Evolutionary conservation across 2,329 filamentous ascomycete genomes (phyloP), one percentile per base, ranked within the genome.

Genomic region (Colletotrichum echinochloae): DNA sequence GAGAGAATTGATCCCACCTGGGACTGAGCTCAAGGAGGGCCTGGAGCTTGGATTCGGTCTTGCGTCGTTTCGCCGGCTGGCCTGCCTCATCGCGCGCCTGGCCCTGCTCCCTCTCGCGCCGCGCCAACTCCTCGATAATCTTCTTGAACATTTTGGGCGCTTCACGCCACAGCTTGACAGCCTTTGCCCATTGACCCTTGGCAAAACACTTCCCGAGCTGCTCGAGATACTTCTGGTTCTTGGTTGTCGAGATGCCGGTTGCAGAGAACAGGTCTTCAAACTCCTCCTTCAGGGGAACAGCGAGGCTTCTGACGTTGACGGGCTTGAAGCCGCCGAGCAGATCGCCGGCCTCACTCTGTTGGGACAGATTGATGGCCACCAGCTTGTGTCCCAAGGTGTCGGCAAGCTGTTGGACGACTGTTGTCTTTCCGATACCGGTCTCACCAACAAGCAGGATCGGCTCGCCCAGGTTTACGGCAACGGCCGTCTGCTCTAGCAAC

Each of bases 391-490:
- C 94, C 35, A 98, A 86, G 4, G 92, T 88, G 68, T 92, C 91
- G 0, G 96, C 94, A 66, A 99, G 85, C 78, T 98, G 94, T 79
- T 99, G 96, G 18, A 99, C 91, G 33, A 96, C 93, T 0, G 96
- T 97, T 0, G 96, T 99, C 82, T 99, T 99, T 76, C 96, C 96
- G 60, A 97, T 98, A 84, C 96, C 96, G 9, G 96, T 99, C 83
- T 99, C 96, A 78, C 96, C 96, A n/a, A 99, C 96, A 35, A 99
- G 89, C 23, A 99, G 83, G 1, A 97, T 89, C 5, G 97, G 94
- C 77, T 99, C 96, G n/a, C 89, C 88, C 76, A 94, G 89, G 72
- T 92, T 90, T 7, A 98, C 89, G 1, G 94, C 92, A 46, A 94
- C 91, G 1, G 93, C 90, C 65, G 98, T 92, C 78, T 97, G 94